Evolutionary conservation across 257 asterid genomes (phyloP), one percentile per base, ranked within the genome.

Genomic region (Solanum appendiculatum): DNA sequence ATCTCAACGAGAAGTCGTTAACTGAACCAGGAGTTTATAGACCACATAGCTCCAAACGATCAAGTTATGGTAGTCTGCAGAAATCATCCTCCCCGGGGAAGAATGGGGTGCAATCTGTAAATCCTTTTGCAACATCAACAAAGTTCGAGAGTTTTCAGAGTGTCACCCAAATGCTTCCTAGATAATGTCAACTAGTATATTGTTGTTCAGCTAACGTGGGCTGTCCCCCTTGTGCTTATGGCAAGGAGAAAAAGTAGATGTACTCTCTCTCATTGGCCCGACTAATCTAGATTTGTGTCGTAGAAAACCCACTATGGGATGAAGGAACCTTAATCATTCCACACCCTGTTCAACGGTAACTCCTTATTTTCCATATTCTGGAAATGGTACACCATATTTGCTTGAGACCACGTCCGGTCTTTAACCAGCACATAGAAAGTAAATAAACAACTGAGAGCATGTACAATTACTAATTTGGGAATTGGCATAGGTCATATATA

Each of bases 21-120:
- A 90, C 94, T 0, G 94, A 91, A 74, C 98, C 98, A 6, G 98
- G 97, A 12, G 69, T 92, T 46, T 94, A 88, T 51, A 91, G 90
- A 72, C 92, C 92, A 13, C 91, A 86, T 13, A 34, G 74, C 69
- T 89, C 89, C 5, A 33, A 31, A 77, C 58, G 39, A 60, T 87
- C 94, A 2, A 88, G 83, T 40, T 89, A 83, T 21, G 87, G 74
- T 80, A 85, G 90, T 87, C 86, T 86, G 56, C 88, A 86, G 85
- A 83, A 89, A 14, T 90, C 93, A 8, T 93, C 94, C 33, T 51
- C 74, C 23, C 86, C 2, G 87, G 69, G 72, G 23, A 83, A 87
- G 68, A 90, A 86, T 68, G 93, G 90, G 82, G 91, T 91, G 88
- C 88, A 86, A 13, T 81, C 90, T 16, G 88, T 86, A 75, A 85